Conservation (phyloP, 148 eudicot species). For the Rhododendron williamsianum region DNA sequence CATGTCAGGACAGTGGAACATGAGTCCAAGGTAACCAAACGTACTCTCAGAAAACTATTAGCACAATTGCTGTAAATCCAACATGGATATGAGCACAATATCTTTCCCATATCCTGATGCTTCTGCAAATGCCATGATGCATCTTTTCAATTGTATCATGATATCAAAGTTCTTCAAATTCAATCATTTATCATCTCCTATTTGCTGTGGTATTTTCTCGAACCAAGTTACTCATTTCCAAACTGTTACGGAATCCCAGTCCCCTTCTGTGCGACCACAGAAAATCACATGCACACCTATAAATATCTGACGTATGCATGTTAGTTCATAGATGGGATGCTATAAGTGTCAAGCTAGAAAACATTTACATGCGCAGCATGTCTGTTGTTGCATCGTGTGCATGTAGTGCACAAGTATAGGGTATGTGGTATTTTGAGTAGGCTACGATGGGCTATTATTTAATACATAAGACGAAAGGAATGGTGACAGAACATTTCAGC, state of each 20-base stretch:
- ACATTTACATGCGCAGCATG: background rate
- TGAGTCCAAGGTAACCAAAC: background rate
- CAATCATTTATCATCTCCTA: background rate
- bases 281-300: background rate
- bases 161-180: background rate
- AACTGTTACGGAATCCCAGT: background rate
- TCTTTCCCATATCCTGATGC: background rate
- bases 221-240: background rate
- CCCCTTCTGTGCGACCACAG: background rate
- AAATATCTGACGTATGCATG: background rate
- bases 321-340: background rate
- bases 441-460: background rate
- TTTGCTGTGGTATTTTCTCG: background rate
- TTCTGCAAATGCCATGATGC: background rate
- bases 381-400: background rate
- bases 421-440: background rate
- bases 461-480: background rate
- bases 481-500: background rate
- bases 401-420: background rate
- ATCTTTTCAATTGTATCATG: background rate
- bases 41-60: background rate
- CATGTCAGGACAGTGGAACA: background rate
- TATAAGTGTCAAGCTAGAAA: background rate
- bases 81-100: background rate
- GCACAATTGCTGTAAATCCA: background rate